These are phyloP conservation scores for Imleria badia DNA, from an alignment of 768 basidiomycete species.

Conservation along the genomic window DNA sequence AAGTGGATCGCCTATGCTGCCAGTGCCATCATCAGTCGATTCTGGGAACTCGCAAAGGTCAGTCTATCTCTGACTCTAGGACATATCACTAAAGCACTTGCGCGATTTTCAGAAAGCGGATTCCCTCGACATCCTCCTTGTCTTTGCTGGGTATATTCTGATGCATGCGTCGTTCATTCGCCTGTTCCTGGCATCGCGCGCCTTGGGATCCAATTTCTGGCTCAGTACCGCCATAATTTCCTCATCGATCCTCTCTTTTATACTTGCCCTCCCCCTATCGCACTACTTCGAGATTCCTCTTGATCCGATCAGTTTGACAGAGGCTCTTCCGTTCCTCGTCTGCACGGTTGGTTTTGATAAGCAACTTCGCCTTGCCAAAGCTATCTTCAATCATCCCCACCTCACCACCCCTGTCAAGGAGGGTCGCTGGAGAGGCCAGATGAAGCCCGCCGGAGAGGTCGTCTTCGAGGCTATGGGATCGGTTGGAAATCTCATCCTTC, in stretches of 20 bases:
- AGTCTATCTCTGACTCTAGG: constrained; percentile 20
- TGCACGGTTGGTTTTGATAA: constrained; percentile 99
- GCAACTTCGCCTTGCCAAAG: constrained; percentile 85
- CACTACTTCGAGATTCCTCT: constrained; percentile 81
- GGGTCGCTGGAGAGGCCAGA: constrained; percentile 42
- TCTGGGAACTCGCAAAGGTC: constrained; percentile 85
- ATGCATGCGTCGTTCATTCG: constrained; percentile 97
- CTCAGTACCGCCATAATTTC: constrained; percentile 71
- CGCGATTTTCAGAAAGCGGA: constrained; percentile 73
- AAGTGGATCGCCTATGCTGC: constrained; percentile 91
- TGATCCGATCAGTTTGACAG: constrained; percentile 90
- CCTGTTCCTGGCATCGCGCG: constrained; percentile 83
- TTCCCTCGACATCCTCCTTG: constrained; percentile 92
- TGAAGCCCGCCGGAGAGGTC: constrained; percentile 80
- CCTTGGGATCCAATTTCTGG: constrained; percentile 77
- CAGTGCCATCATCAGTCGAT: constrained; percentile 69
- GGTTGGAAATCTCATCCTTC: constrained; percentile 80
- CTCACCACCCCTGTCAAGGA: constrained; percentile 40
- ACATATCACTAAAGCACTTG: constrained; percentile 11
- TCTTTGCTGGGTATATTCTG: constrained; percentile 88
- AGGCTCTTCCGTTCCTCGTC: constrained; percentile 96
- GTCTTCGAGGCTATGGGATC: constrained; percentile 80
- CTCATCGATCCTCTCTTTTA: constrained; percentile 78
- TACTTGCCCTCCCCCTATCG: constrained; percentile 77
- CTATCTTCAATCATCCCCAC: constrained; percentile 84